Percentiles rank a stretch among this genome's conserved stretches.
Evolutionary conservation across 2,329 filamentous ascomycete species (phyloP).

Genomic region (Onygenales sp.): DNA sequence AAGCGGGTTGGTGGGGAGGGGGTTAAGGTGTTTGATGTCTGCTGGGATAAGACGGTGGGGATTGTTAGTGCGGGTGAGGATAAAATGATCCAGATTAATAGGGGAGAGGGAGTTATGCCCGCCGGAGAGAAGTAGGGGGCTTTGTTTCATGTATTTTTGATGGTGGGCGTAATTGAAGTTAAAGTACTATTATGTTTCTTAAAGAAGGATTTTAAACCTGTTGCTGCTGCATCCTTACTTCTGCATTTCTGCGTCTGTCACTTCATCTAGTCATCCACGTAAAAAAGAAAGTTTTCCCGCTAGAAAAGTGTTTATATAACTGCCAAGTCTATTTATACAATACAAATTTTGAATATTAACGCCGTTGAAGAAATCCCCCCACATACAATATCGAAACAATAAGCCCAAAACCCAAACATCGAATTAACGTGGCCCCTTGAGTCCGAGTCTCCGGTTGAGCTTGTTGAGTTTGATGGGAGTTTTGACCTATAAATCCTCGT

Average conservation of each 20-base stretch:
- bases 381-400: not conserved
- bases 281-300: not conserved
- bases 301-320: not conserved
- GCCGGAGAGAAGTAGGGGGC: slow-evolving; percentile 19
- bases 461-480: slow-evolving; percentile 51
- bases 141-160: not conserved
- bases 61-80: slow-evolving; percentile 91
- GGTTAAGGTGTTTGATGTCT: slow-evolving; percentile 79
- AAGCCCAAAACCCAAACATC: not conserved
- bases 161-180: not conserved
- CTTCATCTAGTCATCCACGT: not conserved
- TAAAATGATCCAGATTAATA: slow-evolving; percentile 87
- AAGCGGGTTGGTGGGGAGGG: slow-evolving; percentile 66
- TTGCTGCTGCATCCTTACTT: not conserved
- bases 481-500: slow-evolving; percentile 38
- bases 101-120: slow-evolving; percentile 44
- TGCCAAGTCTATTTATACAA: slow-evolving; percentile 11
- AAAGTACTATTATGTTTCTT: slow-evolving; percentile 19
- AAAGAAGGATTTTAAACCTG: not conserved
- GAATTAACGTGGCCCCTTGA: slow-evolving; percentile 2
- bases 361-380: not conserved
- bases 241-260: not conserved
- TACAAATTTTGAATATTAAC: not conserved
- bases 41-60: slow-evolving; percentile 76
- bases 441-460: slow-evolving; percentile 42